Evolutionary conservation across 2,329 filamentous ascomycete species (phyloP).

Genomic region (Penicillium sp.): DNA sequence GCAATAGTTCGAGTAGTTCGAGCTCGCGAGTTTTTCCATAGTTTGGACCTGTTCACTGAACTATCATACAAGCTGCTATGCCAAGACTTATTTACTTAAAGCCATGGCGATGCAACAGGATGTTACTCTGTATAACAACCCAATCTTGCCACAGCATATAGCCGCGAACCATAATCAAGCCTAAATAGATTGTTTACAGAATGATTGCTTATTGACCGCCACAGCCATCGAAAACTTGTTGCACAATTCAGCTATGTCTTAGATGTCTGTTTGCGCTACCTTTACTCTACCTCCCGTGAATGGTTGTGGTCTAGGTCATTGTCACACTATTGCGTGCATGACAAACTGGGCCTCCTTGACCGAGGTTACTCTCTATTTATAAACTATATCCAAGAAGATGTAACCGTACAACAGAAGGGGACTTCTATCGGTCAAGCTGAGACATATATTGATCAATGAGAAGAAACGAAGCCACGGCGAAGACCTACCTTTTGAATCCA

Average conservation of each 20-base stretch:
- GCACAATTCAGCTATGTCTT: conserved; percentile 1
- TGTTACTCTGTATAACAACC: background rate
- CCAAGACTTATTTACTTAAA: background rate
- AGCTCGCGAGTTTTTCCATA: background rate
- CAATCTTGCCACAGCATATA: background rate
- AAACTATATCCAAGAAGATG: conserved; percentile 7
- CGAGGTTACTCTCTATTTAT: conserved; percentile 7
- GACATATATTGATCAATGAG: conserved; percentile 5
- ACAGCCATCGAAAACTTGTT: background rate
- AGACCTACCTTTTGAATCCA: background rate
- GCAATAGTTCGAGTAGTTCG: background rate
- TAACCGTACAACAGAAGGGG: conserved; percentile 12
- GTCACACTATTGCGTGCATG: conserved; percentile 10
- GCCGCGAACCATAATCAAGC: background rate
- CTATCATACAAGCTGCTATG: background rate
- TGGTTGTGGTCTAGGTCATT: background rate
- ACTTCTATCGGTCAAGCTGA: conserved; percentile 2
- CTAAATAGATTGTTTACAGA: background rate
- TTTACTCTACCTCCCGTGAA: conserved; percentile 1
- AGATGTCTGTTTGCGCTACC: background rate
- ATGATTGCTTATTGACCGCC: background rate
- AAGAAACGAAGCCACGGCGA: background rate
- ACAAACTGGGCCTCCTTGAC: conserved; percentile 1
- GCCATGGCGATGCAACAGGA: background rate
- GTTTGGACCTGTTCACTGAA: background rate